These are phyloP conservation scores for Ajuga reptans DNA, from an alignment of 305 asterid species.

Conservation along the genomic window DNA sequence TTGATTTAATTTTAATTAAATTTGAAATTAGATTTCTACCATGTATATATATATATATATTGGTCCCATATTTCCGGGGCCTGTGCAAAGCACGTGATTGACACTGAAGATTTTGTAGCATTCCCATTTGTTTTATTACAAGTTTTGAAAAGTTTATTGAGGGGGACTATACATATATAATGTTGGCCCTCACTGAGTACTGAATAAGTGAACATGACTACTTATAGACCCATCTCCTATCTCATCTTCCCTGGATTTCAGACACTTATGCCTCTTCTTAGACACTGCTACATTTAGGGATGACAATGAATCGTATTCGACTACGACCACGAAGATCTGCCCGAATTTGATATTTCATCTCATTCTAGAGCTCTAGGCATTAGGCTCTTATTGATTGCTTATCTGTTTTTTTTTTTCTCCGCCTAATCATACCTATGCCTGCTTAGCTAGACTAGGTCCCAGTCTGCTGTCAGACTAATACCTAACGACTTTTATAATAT, in stretches of 20 bases:
- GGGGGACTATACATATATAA: not conserved
- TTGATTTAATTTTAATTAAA: conserved; percentile 17
- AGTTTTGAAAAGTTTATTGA: not conserved
- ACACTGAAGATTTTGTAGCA: conserved; percentile 60
- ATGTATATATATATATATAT: not conserved
- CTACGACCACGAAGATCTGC: too few species aligned
- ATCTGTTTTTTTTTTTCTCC: too few species aligned
- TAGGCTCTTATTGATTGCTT: too few species aligned
- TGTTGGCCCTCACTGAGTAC: conserved; percentile 28
- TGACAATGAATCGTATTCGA: not conserved
- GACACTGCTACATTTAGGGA: not conserved
- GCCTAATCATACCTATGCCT: too few species aligned
- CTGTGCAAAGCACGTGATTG: conserved; percentile 59
- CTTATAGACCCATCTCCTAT: conserved; percentile 35
- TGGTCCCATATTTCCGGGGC: conserved; percentile 18
- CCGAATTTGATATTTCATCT: too few species aligned
- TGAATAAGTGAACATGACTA: conserved; percentile 29
- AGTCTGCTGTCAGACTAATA: too few species aligned
- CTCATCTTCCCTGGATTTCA: conserved; percentile 32
- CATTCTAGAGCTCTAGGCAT: too few species aligned
- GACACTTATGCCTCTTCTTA: conserved; percentile 23
- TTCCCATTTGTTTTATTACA: conserved; percentile 54
- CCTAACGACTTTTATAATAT: too few species aligned
- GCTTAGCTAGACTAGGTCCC: too few species aligned
- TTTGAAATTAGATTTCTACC: not conserved